A percentile compares a stretch with the other conserved stretches of the same genome.
phyloP scores from a whole-genome alignment of 2,329 filamentous ascomycete genomes.

The Sporothrix inflata region DNA sequence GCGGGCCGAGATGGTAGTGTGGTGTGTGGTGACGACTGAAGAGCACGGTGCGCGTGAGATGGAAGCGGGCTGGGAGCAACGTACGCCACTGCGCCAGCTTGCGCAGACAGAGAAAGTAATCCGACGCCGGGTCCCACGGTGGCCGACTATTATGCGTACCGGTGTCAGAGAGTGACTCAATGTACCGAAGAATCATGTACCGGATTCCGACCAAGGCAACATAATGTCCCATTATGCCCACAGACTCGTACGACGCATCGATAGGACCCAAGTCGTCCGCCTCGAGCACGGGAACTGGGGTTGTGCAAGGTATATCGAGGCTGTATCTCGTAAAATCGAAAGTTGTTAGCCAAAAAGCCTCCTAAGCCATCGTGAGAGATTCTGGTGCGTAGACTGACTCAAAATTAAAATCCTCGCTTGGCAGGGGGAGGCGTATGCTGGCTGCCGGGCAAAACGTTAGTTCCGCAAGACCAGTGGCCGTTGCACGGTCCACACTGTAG shows the following conservation, averaged over 20 bases:
- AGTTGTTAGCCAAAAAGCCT: too few species aligned
- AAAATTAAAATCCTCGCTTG: constrained; percentile 2
- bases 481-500: constrained; percentile 10
- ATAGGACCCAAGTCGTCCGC: not conserved
- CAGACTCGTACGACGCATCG: not conserved
- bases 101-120: not conserved
- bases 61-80: not conserved
- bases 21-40: constrained; percentile 2
- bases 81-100: not conserved
- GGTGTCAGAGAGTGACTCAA: constrained; percentile 1
- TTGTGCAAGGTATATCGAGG: not conserved
- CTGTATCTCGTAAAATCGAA: not conserved
- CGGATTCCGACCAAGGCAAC: not conserved
- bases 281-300: not conserved
- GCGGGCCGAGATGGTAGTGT: constrained; percentile 5
- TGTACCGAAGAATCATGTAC: constrained; percentile 13
- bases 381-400: not conserved
- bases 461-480: constrained; percentile 5
- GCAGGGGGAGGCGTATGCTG: not conserved
- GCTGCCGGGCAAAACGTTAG: not conserved
- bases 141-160: not conserved
- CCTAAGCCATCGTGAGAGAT: too few species aligned
- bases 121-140: constrained; percentile 1
- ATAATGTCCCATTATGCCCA: constrained; percentile 3
- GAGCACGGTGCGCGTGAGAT: not conserved